Percentiles rank a stretch among this genome's conserved stretches.
These are phyloP conservation scores for Yamadazyma jaroonii DNA, from an alignment of 1,139 yeast genomes.

Conservation along the genomic window DNA sequence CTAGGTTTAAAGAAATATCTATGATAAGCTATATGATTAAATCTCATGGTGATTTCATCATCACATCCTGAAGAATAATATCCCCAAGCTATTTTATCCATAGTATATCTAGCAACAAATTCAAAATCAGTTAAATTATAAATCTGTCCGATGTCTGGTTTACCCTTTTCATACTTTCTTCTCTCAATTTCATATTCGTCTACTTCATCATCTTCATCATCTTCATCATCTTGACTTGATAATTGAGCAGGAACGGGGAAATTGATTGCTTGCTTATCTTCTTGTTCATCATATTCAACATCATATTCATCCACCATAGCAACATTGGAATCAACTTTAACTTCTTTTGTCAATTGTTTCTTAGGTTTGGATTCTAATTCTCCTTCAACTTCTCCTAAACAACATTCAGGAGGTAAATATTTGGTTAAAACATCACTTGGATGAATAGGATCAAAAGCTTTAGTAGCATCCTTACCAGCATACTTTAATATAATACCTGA, in stretches of 20 bases:
- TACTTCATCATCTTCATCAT: constrained; percentile 28
- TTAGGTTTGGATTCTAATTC: constrained; percentile 7
- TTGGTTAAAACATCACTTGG: constrained; percentile 70
- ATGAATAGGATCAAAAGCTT: constrained; percentile 72
- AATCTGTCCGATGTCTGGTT: constrained; percentile 65
- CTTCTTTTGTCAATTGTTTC: neutral
- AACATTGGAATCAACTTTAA: no score
- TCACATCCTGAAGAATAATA: constrained; percentile 91
- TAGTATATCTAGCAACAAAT: constrained; percentile 66
- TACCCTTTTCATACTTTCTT: constrained; percentile 26
- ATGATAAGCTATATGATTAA: constrained; percentile 86
- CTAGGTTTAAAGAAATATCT: constrained; percentile 83
- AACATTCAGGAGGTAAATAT: constrained; percentile 32
- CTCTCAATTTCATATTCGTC: constrained; percentile 31
- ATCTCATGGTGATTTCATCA: constrained; percentile 86
- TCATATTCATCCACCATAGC: constrained; percentile 48
- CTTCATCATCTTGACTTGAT: constrained; percentile 17
- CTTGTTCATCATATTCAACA: constrained; percentile 48
- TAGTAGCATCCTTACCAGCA: constrained; percentile 61
- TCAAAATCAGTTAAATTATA: constrained; percentile 81
- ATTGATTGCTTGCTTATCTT: constrained; percentile 26
- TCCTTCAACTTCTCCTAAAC: constrained; percentile 30
- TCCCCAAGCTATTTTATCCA: constrained; percentile 84
- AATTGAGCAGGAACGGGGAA: constrained; percentile 12
- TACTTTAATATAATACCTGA: constrained; percentile 48